Percentiles rank a stretch among this genome's conserved stretches.
Conservation (phyloP, 2,329 filamentous ascomycete species). For the Thelonectria olida region DNA sequence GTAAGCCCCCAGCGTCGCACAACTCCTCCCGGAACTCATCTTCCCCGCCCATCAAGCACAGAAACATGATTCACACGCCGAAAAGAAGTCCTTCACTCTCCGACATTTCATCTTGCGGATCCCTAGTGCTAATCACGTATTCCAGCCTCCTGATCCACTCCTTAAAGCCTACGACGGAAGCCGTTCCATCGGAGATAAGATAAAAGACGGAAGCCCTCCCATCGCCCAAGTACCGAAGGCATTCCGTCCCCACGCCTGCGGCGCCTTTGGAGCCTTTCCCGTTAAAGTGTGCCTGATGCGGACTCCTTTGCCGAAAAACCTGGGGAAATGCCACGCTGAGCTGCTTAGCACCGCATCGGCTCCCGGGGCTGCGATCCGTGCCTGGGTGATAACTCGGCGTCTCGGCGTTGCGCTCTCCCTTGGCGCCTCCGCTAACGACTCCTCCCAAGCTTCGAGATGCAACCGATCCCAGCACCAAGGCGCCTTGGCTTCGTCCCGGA, state of each 20-base stretch:
- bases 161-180: neutral
- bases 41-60: neutral
- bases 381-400: slow-evolving; percentile 40
- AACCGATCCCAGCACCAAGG: neutral
- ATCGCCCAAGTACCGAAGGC: neutral
- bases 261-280: neutral
- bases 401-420: slow-evolving; percentile 26
- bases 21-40: neutral
- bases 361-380: neutral
- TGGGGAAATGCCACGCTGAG: slow-evolving; percentile 14
- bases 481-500: neutral
- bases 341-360: neutral
- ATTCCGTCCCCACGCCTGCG: neutral
- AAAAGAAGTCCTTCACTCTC: neutral
- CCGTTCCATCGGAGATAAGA: neutral
- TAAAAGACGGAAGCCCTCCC: neutral
- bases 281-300: slow-evolving; percentile 10
- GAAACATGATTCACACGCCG: neutral
- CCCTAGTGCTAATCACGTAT: neutral
- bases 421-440: neutral
- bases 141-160: neutral
- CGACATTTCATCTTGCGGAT: neutral
- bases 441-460: slow-evolving; percentile 5
- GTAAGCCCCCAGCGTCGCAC: neutral
- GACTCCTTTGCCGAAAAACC: slow-evolving; percentile 18